These are phyloP conservation scores for Solanum hybrid DNA, from an alignment of 305 asterid species.

Conservation along the genomic window DNA sequence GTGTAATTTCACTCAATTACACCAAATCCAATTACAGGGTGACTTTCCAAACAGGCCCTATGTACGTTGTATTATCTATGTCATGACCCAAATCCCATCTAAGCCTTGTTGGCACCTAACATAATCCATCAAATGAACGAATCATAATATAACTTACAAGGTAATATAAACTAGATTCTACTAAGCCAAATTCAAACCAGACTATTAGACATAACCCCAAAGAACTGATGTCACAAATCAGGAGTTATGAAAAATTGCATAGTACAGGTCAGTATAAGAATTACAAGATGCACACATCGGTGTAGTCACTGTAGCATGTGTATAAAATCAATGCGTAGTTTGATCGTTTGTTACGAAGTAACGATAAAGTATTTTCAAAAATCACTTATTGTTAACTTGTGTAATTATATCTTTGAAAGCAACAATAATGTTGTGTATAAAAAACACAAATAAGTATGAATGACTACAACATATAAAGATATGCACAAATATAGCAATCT, in stretches of 20 bases:
- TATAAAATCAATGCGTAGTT: not conserved
- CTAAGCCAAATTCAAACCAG: not conserved
- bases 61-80: too few relatives aligned
- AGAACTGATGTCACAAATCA: not conserved
- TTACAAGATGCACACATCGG: not conserved
- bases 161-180: not conserved
- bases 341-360: not conserved
- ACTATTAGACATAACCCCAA: not conserved
- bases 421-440: not conserved
- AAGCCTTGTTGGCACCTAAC: not conserved
- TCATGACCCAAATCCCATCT: too few relatives aligned
- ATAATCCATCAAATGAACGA: not conserved
- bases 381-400: not conserved
- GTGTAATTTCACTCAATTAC: too few relatives aligned
- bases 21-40: too few relatives aligned
- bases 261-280: not conserved
- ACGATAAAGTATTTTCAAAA: not conserved
- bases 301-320: not conserved
- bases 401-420: not conserved
- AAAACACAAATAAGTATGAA: not conserved
- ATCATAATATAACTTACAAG: not conserved
- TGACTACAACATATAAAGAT: not conserved
- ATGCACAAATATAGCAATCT: not conserved
- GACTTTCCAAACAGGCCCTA: too few relatives aligned
- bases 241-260: not conserved